phyloP scores from a whole-genome alignment of 1,284 basidiomycete species.

The Neonothopanus nambi region DNA sequence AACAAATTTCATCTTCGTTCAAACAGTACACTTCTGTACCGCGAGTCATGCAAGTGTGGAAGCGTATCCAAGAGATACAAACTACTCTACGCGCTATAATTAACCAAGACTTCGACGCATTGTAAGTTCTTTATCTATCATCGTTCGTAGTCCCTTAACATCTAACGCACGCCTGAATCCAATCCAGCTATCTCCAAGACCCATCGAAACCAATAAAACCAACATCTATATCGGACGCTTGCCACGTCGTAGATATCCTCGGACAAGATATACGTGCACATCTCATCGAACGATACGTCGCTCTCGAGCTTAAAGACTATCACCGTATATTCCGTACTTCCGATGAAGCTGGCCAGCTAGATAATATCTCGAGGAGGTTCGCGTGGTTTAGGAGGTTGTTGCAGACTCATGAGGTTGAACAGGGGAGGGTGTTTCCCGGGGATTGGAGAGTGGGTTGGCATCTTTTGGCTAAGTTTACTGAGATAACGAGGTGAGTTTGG shows the following conservation, averaged over 20 bases:
- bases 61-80: constrained; percentile 78
- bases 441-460: constrained; percentile 84
- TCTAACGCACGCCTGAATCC: constrained; percentile 14
- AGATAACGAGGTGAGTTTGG: constrained; percentile 82
- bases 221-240: constrained; percentile 72
- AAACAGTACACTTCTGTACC: constrained; percentile 75
- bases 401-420: constrained; percentile 86
- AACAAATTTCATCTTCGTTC: constrained; percentile 79
- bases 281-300: constrained; percentile 88
- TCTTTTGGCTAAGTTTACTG: constrained; percentile 80
- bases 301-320: constrained; percentile 93
- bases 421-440: constrained; percentile 77
- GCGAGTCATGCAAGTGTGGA: constrained; percentile 76
- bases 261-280: constrained; percentile 80
- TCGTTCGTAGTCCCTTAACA: not conserved
- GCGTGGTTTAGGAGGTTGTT: constrained; percentile 97
- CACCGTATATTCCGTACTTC: constrained; percentile 91
- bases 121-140: constrained; percentile 56
- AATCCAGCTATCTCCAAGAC: constrained; percentile 75
- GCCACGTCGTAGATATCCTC: constrained; percentile 82
- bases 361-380: constrained; percentile 92
- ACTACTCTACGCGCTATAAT: constrained; percentile 75
- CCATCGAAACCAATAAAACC: constrained; percentile 67
- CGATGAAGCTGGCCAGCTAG: constrained; percentile 94
- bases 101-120: constrained; percentile 87